Evolutionary conservation across 78 protist genomes (phyloP).

Genomic region (Tieghemostelium lacteum): DNA sequence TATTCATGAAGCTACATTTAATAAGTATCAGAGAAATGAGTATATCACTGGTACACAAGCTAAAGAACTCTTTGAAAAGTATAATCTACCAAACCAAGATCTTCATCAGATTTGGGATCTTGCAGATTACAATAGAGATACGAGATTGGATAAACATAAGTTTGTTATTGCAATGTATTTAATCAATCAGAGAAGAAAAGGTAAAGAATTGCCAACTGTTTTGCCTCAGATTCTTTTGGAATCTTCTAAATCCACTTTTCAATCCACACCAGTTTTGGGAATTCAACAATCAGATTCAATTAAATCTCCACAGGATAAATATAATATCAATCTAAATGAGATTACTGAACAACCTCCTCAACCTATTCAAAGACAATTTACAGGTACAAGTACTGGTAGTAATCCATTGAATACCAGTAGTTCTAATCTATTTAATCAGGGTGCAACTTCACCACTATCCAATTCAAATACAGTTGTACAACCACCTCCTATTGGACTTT

Average conservation of each 20-base stretch:
- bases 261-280: neutral
- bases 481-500: neutral
- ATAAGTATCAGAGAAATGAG: constrained; percentile 56
- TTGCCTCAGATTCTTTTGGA: constrained; percentile 32
- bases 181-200: constrained; percentile 52
- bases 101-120: constrained; percentile 52
- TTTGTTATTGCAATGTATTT: constrained; percentile 74
- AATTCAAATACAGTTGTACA: constrained; percentile 2
- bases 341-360: neutral
- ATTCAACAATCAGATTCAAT: neutral
- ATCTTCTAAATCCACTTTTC: constrained; percentile 36
- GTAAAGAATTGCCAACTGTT: constrained; percentile 33
- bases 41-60: constrained; percentile 52
- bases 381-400: neutral
- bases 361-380: neutral
- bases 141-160: constrained; percentile 42
- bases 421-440: constrained; percentile 1
- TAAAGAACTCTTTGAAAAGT: constrained; percentile 54
- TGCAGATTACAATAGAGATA: constrained; percentile 56
- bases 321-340: constrained; percentile 44
- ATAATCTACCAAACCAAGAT: constrained; percentile 33
- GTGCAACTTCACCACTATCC: neutral
- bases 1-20: constrained; percentile 51
- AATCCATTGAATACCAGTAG: neutral
- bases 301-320: constrained; percentile 3